Evolutionary conservation across 2,329 filamentous ascomycete genomes (phyloP), one percentile per base, ranked within the genome.

Genomic region (Neonectria punicea): DNA sequence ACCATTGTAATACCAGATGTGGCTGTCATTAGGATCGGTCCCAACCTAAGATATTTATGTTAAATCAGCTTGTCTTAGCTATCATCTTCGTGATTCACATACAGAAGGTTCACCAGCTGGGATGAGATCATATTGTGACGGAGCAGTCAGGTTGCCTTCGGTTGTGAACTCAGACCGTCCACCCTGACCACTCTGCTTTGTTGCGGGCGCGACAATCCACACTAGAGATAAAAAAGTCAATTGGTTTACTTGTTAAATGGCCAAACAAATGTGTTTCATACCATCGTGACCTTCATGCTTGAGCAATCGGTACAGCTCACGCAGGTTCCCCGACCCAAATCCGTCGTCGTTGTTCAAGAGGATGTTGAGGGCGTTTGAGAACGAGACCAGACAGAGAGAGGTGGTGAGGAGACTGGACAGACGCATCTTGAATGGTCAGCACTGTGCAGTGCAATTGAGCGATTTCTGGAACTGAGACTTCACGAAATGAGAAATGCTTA

Each of bases 1-100:
- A 22, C 86, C 86, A 58, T 88, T 86, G 76, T 88, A 89, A 72
- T 89, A 88, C 85, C 85, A 89, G 67, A 89, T 86, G 65, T 86
- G 81, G 57, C 78, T 78, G 61, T 88, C 84, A 20, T 75, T 72
- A 13, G 85, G 85, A 67, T 88, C 85, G 16, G 76, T 79, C 50
- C 87, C 86, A 22, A 77, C 63, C 74, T 76, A 49, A 13, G n/a
- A 10, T 9, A 10, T 4, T 16, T 6, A 7, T 4, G n/a, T 63
- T 63, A 51, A 41, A 8, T 34, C 9, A 32, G 28, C 3, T n/a
- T 18, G 1, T 34, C 44, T 16, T 39, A 3, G 2, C 8, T 3
- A 5, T 22, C 5, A n/a, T 41, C 9, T 6, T 6, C 3, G 9
- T 49, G 11, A 5, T 32, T 18, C 8, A 30, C 62, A 0, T 55